Percentiles rank a stretch among this genome's conserved stretches.
Evolutionary conservation across 768 basidiomycete genomes (phyloP).

Genomic region (Favolaschia claudopus): DNA sequence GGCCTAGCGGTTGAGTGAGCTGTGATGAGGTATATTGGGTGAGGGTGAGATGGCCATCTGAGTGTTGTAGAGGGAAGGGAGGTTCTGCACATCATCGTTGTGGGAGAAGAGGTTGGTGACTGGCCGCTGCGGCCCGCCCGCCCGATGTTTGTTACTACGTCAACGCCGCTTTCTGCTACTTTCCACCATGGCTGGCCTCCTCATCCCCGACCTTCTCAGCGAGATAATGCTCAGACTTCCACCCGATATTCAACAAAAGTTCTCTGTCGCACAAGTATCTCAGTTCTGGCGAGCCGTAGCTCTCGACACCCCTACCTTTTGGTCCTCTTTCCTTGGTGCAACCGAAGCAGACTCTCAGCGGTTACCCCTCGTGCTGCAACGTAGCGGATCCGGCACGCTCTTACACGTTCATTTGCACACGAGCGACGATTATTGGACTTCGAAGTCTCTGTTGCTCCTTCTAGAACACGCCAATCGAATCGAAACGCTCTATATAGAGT

Average conservation of each 20-base stretch:
- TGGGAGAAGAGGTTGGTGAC: too few species aligned
- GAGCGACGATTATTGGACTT: background rate
- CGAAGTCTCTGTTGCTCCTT: background rate
- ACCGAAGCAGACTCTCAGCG: background rate
- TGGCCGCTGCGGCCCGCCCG: too few species aligned
- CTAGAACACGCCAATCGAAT: background rate
- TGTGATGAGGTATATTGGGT: too few species aligned
- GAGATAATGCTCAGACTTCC: background rate
- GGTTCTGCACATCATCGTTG: too few species aligned
- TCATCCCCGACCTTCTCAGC: background rate
- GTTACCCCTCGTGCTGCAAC: background rate
- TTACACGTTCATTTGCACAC: background rate
- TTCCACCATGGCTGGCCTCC: too few species aligned
- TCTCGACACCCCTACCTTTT: background rate
- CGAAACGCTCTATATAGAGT: background rate
- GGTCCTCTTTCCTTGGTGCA: background rate
- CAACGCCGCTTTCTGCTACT: too few species aligned
- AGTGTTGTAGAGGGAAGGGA: too few species aligned
- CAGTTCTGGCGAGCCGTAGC: background rate
- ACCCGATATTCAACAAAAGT: background rate
- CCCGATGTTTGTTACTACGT: too few species aligned
- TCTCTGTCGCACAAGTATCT: background rate
- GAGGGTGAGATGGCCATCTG: too few species aligned
- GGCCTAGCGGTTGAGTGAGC: too few species aligned
- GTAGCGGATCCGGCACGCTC: background rate